Evolutionary conservation across 805 yeast genomes (phyloP), one percentile per base, ranked within the genome.

Genomic region (Diddensiella santjacobensis): DNA sequence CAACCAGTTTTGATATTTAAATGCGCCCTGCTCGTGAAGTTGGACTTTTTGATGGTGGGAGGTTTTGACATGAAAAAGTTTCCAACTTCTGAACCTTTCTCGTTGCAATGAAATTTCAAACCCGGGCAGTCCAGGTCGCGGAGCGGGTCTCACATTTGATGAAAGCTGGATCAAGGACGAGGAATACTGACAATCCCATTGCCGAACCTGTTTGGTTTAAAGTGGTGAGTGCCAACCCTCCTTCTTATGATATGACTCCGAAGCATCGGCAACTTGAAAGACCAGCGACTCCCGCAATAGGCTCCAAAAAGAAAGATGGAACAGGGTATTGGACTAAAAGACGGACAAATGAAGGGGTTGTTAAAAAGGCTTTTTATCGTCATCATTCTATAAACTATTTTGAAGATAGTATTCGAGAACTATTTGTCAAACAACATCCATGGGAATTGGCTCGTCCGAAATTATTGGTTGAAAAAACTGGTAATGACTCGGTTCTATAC

Each of bases 381-480:
- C 74, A 84, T 8, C 78, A 79, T 37, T 73, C 75, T 53, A 69
- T 86, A 60, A 66, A 65, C 48, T 83, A 76, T 56, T 65, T 80
- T 46, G 93, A 91, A 66, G 99, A 93, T 67, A 80, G 83, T 58
- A 68, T 93, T 57, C 80, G 99, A 70, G 74, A 78, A 41, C 72
- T 85, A 20, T 93, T 93, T 62, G 91, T 83, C 67, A 80, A 81
- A 50, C 96, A 90, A 64, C 99, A 93, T 68, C 99, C 99, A 4
- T 93, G 99, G 99, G 99, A 93, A 68, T 72, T 90, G 46, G 87
- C 98, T 1, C 78, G 95, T 57, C 96, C 98, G 11, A 87, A 86
- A 63, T 74, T 80, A 23, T 69, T 93, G 56, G 75, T 89, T 40
- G 99, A 93, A 66, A 85, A 81, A 59, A 73, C 75, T 31, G 87